A percentile compares a stretch with the other conserved stretches of the same genome.
Conservation (phyloP, 139 green algal species). For the Choricystis sp. region DNA sequence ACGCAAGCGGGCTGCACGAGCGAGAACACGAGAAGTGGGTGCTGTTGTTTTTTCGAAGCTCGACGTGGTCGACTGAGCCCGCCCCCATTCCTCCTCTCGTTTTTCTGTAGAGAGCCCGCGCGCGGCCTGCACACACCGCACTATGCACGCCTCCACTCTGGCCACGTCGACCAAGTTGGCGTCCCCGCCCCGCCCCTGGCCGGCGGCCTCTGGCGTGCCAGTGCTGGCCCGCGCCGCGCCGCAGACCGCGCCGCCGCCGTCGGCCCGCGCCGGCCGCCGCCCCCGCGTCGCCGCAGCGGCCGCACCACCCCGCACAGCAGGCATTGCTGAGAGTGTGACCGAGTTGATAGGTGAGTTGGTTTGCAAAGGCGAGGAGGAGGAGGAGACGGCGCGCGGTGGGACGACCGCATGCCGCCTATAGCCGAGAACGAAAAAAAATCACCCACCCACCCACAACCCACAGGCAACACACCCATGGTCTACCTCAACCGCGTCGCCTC, state of each 20-base stretch:
- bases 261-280: conserved; percentile 8
- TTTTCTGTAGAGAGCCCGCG: no score
- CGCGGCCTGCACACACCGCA: no score
- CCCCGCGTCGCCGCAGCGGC: conserved; percentile 8
- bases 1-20: no score
- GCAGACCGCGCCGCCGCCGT: not conserved
- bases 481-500: conserved; percentile 40
- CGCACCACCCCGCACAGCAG: conserved; percentile 3
- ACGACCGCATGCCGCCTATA: not conserved
- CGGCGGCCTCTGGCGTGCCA: not conserved
- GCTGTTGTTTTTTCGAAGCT: no score
- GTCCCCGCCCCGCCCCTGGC: not conserved
- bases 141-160: not conserved
- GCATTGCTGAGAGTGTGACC: conserved; percentile 53
- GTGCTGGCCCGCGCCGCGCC: no score
- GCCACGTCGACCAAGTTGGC: not conserved
- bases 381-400: conserved; percentile 10
- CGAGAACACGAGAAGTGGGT: no score
- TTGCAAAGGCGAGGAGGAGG: conserved; percentile 11
- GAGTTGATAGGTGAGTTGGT: conserved; percentile 41
- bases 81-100: no score
- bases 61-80: no score
- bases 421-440: not conserved
- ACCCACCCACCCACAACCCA: no score
- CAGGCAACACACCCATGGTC: conserved; percentile 85